Conservation (phyloP, 169 alveolate species). For the Plasmodium cynomolgi region DNA sequence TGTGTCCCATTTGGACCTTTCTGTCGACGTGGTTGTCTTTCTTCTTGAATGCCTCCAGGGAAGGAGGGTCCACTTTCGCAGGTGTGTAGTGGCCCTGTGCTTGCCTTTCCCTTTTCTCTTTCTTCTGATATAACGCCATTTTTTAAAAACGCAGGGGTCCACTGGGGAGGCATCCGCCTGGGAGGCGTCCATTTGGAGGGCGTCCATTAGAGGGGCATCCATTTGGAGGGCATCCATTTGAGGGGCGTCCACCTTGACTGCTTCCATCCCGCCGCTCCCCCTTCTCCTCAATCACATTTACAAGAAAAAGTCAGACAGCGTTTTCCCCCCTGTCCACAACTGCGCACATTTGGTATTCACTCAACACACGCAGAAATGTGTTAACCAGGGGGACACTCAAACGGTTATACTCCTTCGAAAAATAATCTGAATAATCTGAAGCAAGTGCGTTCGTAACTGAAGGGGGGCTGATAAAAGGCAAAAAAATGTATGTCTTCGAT, state of each 20-base stretch:
- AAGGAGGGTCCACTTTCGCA: not conserved
- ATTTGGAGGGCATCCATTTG: not conserved
- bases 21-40: not conserved
- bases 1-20: not conserved
- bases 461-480: not conserved
- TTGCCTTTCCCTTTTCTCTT: not conserved
- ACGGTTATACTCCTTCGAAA: not conserved
- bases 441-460: not conserved
- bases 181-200: not conserved
- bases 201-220: too few species aligned
- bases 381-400: not conserved
- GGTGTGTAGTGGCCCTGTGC: not conserved
- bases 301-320: not conserved
- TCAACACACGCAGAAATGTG: not conserved
- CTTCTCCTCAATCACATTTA: not conserved
- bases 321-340: not conserved
- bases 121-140: conserved; percentile 29
- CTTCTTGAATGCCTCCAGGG: not conserved
- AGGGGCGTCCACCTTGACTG: not conserved
- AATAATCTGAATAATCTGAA: not conserved
- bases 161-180: not conserved
- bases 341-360: not conserved
- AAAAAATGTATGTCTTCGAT: not conserved
- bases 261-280: not conserved
- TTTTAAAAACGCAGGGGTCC: conserved; percentile 8